phyloP scores from a whole-genome alignment of 768 basidiomycete species.

The Suillus luteus region DNA sequence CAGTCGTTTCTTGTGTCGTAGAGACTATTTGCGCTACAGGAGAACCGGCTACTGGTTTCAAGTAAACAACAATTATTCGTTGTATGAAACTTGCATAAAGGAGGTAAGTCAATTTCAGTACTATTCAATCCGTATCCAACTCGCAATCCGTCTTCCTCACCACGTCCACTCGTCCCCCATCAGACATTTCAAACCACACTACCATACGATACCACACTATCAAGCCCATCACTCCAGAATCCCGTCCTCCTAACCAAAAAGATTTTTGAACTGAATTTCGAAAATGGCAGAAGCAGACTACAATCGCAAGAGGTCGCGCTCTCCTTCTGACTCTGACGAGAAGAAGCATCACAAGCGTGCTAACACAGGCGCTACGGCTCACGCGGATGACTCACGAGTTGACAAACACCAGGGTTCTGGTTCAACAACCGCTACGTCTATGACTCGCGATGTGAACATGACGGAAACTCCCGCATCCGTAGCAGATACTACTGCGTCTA shows the following conservation, averaged over 20 bases:
- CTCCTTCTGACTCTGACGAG: conserved; percentile 78
- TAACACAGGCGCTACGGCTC: conserved; percentile 71
- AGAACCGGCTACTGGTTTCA: not conserved
- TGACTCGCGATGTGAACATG: conserved; percentile 66
- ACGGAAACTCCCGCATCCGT: conserved; percentile 43
- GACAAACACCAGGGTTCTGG: conserved; percentile 48
- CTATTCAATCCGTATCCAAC: conserved; percentile 45
- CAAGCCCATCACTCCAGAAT: conserved; percentile 46
- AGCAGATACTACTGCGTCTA: conserved; percentile 52
- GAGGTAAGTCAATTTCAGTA: conserved; percentile 40
- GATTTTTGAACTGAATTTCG: conserved; percentile 50
- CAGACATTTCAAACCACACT: conserved; percentile 50
- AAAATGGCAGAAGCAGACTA: conserved; percentile 86
- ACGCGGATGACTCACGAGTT: conserved; percentile 62
- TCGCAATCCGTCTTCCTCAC: conserved; percentile 61
- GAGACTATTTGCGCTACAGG: not conserved
- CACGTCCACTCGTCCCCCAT: conserved; percentile 52
- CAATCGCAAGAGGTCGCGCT: conserved; percentile 85
- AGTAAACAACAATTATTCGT: not conserved
- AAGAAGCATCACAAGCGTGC: conserved; percentile 81
- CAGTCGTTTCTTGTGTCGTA: conserved; percentile 1
- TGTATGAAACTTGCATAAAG: not conserved
- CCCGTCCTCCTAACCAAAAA: conserved; percentile 34
- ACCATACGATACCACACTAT: conserved; percentile 41
- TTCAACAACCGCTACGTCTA: conserved; percentile 39